Percentiles rank a stretch among this genome's conserved stretches.
These are phyloP conservation scores for Volvox carteri DNA, from an alignment of 163 green algal genomes.

Conservation along the genomic window DNA sequence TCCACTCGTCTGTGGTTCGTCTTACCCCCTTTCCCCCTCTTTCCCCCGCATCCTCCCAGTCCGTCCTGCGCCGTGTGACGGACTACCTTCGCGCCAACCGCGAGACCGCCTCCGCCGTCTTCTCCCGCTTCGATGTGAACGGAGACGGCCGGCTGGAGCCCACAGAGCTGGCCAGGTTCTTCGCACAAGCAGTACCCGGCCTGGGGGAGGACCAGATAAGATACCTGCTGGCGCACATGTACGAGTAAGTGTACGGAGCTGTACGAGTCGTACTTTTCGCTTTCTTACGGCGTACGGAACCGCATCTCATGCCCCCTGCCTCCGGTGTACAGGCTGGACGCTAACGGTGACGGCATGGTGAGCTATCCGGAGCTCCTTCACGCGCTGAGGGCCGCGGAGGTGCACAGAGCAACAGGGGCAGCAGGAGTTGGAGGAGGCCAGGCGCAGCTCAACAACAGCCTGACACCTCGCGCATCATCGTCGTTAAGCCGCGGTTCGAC, in stretches of 20 bases:
- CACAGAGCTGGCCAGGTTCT: slow-evolving; percentile 49
- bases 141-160: slow-evolving; percentile 56
- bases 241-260: slow-evolving; percentile 10
- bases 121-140: slow-evolving; percentile 52
- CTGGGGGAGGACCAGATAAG: slow-evolving; percentile 27
- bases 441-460: no score
- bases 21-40: no score
- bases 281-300: neutral
- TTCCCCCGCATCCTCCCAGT: no score
- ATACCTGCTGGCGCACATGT: slow-evolving; percentile 49
- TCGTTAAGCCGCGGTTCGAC: neutral
- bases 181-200: slow-evolving; percentile 3
- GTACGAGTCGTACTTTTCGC: neutral
- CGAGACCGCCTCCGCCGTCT: slow-evolving; percentile 7
- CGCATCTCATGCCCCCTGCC: neutral
- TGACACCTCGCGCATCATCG: neutral
- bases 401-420: neutral
- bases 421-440: neutral
- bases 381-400: slow-evolving; percentile 39
- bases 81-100: slow-evolving; percentile 37
- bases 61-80: slow-evolving; percentile 14
- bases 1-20: no score
- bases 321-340: slow-evolving; percentile 43
- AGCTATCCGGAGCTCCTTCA: slow-evolving; percentile 43
- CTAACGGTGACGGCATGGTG: slow-evolving; percentile 54